Base-by-base conservation (phyloP, 2,329 filamentous ascomycete species). In the Cytospora mali region DNA sequence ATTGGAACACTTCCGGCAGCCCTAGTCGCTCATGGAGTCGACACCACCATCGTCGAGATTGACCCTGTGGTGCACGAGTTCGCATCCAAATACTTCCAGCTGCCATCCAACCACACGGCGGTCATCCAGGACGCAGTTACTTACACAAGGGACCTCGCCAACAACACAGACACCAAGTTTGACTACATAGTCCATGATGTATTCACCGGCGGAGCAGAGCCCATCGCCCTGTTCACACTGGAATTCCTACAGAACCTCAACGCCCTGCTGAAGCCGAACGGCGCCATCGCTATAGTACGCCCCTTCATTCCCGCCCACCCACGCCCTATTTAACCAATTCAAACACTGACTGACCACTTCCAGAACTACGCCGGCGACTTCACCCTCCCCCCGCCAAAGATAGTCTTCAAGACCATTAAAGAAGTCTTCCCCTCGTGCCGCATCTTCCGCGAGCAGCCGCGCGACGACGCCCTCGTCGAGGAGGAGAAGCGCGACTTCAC, bases 141-240 rank as follows among this genome's bases (percentile, higher is more conserved):
- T n/a, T 97, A 88, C 74, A 83, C 86, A 21, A 75, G 79, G 52
- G 71, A 76, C 58, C 72, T 82, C 54, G 78, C 79, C 60, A 71
- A 76, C 56, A 69, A 76, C 29, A 69, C 78, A 62, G 73, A 76
- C 9, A 74, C 70, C 21, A 80, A 80, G 29, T 99, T 90, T 74
- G 89, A 97, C 77, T 98, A 97, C 78, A 95, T 99, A 71, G 84
- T 99, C 59, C 95, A 99, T 74, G 95, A 99, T 69, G 95, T 99
- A 27, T 99, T 99, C 74, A 99, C 95, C 0, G 95, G 95, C 27
- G 95, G 95, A 58, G 93, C 93, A 0, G 95, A 98, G 74, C 95
- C 95, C 0, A 86, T 93, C 3, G 81, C 88, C 9, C 85, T 99
- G 9, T 99, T 99, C 76, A 98, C 93, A 0, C 75, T 88, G 6